These are phyloP conservation scores for Solanum chilense DNA, from an alignment of 257 asterid genomes.

Conservation along the genomic window DNA sequence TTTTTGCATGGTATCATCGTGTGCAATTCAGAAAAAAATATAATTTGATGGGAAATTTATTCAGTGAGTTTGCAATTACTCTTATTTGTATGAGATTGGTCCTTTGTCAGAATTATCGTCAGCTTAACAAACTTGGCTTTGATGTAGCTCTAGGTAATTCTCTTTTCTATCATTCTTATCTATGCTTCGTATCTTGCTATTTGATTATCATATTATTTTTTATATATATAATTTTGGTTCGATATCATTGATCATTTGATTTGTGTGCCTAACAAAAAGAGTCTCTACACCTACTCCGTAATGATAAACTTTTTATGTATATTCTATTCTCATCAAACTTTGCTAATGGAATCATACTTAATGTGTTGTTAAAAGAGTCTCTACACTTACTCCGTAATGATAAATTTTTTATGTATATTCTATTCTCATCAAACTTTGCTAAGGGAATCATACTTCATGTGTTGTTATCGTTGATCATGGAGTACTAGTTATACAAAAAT, in stretches of 20 bases:
- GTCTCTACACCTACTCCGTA: too few relatives aligned
- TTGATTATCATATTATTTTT: too few relatives aligned
- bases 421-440: neutral
- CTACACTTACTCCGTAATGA: too few relatives aligned
- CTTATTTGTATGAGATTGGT: constrained; percentile 2
- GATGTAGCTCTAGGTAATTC: constrained; percentile 8
- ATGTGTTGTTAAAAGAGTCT: neutral
- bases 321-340: neutral
- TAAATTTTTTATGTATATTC: too few relatives aligned
- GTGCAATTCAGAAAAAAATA: constrained; percentile 6
- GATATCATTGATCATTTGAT: neutral
- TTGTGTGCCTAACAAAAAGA: neutral
- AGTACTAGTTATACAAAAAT: neutral
- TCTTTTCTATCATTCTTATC: neutral
- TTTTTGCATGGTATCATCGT: constrained; percentile 7
- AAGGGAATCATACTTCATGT: neutral
- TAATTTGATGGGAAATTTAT: neutral
- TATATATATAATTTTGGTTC: neutral
- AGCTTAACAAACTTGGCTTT: constrained; percentile 4
- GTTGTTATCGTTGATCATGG: neutral
- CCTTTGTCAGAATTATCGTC: constrained; percentile 14
- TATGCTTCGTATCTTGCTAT: neutral
- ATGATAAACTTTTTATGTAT: too few relatives aligned
- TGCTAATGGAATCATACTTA: accelerated
- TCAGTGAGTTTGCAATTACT: constrained; percentile 3